These are phyloP conservation scores for Gossypium gossypioides DNA, from an alignment of 441 rosid species.

Conservation along the genomic window DNA sequence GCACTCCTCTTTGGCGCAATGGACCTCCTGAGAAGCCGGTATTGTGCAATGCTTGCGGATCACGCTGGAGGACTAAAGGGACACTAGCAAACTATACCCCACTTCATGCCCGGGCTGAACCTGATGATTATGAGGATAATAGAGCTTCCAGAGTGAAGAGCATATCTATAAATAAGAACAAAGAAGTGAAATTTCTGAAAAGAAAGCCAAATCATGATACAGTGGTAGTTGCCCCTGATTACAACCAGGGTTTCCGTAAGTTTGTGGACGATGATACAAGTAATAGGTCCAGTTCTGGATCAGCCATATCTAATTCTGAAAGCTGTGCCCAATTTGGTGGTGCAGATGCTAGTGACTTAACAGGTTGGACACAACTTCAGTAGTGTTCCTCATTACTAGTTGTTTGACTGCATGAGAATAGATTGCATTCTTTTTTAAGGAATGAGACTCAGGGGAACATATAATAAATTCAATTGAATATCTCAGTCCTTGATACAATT, in stretches of 20 bases:
- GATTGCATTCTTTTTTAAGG: neutral
- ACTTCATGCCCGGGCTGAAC: constrained; percentile 76
- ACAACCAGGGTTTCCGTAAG: constrained; percentile 43
- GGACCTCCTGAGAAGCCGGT: constrained; percentile 99
- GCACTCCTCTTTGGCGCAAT: constrained; percentile 79
- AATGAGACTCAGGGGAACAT: neutral
- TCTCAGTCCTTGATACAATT: neutral
- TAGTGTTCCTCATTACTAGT: neutral
- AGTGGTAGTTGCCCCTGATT: constrained; percentile 32
- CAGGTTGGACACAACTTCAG: constrained; percentile 42
- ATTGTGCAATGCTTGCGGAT: constrained; percentile 96
- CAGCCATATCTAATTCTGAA: constrained; percentile 92
- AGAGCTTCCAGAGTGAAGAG: constrained; percentile 50
- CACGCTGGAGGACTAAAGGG: constrained; percentile 98
- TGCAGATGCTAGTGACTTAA: constrained; percentile 77
- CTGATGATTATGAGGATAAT: constrained; percentile 57
- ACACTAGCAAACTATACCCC: constrained; percentile 90
- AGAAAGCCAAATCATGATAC: constrained; percentile 55
- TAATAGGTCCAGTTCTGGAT: constrained; percentile 91
- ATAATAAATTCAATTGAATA: neutral
- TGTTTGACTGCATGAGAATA: neutral
- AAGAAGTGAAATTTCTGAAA: constrained; percentile 57
- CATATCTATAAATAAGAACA: constrained; percentile 53
- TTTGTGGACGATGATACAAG: constrained; percentile 71
- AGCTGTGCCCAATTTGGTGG: constrained; percentile 83